Evolutionary conservation across 192 early-diverging fungal genomes (phyloP).

Genomic region (Gigaspora rosea): DNA sequence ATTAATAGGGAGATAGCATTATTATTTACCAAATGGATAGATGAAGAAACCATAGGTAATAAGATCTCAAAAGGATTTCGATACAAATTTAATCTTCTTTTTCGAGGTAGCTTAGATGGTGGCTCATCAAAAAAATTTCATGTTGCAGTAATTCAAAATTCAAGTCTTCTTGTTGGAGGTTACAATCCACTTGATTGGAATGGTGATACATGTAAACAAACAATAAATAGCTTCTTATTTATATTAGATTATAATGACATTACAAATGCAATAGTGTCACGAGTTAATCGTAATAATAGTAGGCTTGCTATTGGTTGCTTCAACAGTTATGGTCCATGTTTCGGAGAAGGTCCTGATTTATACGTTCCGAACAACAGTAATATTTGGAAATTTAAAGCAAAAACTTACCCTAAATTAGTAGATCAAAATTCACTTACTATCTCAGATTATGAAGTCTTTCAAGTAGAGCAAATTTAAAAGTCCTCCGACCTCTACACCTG

Average conservation of each 20-base stretch:
- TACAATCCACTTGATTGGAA: slow-evolving; percentile 8
- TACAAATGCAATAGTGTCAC: background rate
- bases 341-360: background rate
- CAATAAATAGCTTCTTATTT: background rate
- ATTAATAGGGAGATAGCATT: background rate
- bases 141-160: background rate
- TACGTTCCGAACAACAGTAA: background rate
- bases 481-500: too few relatives aligned
- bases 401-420: background rate
- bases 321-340: background rate
- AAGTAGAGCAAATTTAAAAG: too few relatives aligned
- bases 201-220: background rate
- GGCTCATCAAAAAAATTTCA: background rate
- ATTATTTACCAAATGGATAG: background rate
- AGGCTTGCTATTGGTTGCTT: background rate
- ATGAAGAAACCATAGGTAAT: background rate
- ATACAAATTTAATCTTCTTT: background rate
- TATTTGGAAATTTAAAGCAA: background rate
- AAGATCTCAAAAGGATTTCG: background rate
- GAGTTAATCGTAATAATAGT: background rate
- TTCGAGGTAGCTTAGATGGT: background rate
- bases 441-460: background rate
- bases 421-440: background rate
- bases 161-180: background rate
- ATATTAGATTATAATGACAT: background rate